These are phyloP conservation scores for Gremmenia infestans DNA, from an alignment of 2,329 filamentous ascomycete species.

Conservation along the genomic window DNA sequence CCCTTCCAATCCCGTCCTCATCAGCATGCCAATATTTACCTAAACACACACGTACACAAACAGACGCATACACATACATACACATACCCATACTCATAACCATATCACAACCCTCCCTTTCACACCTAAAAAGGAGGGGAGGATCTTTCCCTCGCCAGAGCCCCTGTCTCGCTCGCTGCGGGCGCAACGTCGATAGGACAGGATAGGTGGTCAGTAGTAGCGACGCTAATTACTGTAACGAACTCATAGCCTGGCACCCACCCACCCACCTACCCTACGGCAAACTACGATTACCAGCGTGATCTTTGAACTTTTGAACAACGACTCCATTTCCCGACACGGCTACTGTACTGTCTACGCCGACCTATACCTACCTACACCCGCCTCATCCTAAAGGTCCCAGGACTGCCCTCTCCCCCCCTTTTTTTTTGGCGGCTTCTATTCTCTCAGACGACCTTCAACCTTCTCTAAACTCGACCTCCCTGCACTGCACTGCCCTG, in stretches of 20 bases:
- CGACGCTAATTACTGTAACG: conserved; percentile 16
- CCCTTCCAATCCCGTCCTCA: too few species aligned
- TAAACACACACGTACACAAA: too few species aligned
- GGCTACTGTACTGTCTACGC: not conserved
- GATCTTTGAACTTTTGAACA: not conserved
- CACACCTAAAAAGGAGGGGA: not conserved
- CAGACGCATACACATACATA: not conserved
- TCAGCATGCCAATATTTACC: too few species aligned
- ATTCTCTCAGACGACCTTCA: not conserved
- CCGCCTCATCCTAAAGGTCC: not conserved
- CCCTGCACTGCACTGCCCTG: not conserved
- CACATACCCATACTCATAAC: not conserved
- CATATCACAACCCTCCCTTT: not conserved
- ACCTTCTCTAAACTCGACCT: not conserved
- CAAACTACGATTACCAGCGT: not conserved
- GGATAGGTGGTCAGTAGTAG: not conserved
- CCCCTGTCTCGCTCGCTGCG: conserved; percentile 9
- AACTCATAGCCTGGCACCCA: conserved; percentile 3
- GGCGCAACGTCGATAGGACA: conserved; percentile 16
- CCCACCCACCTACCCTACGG: not conserved
- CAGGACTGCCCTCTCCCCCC: not conserved
- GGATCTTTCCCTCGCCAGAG: conserved; percentile 5
- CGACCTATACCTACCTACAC: not conserved
- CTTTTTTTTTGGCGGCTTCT: not conserved
- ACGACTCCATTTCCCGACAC: not conserved